Evolutionary conservation across 352 stramenopile genomes (phyloP), one percentile per base, ranked within the genome.

Genomic region (Achlya hypogyna): DNA sequence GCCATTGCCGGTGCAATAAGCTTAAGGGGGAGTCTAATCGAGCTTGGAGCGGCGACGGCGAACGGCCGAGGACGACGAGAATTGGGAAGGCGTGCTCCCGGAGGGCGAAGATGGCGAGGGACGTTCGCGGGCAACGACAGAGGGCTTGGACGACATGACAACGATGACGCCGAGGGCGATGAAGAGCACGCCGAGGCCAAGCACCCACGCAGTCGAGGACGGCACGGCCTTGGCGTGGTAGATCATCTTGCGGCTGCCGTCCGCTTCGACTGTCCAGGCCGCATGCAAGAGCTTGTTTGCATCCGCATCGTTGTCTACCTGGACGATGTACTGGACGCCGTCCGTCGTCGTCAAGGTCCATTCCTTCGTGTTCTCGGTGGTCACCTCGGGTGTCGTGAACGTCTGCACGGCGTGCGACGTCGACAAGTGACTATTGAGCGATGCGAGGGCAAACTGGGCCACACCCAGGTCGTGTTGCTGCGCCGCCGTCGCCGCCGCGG

Each of bases 31-130:
- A 32, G 51, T 58, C 28, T 62, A 62, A 14, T 62, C 53, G 10
- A 62, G 23, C 34, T 62, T 62, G 53, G 53, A 62, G 0, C 53
- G 53, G n/a, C 53, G 53, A 27, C 53, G 53, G 23, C 53, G 53
- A 5, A 62, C 10, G 28, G 53, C 53, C 16, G 53, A 25, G 5
- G 22, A 27, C 27, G 53, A 27, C 16, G 53, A 25, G 8, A 14
- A 27, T 25, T 6, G 34, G 6, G 34, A 14, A 6, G 34, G 14
- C 6, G 4, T 31, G 34, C 53, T 62, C 10, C 53, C 53, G 20
- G 42, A 47, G 53, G 53, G 53, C 25, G 53, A 62, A 12, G 53
- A 62, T 1, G 53, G 53, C 5, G 53, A 31, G 31, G 14, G 22
- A 16, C 22, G 29, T 0, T 5, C 53, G 16, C 53, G 53, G 14